A percentile compares a stretch with the other conserved stretches of the same genome.
Evolutionary conservation across 2,329 filamentous ascomycete species (phyloP).

Genomic region (Phaeosphaeriaceae sp.): DNA sequence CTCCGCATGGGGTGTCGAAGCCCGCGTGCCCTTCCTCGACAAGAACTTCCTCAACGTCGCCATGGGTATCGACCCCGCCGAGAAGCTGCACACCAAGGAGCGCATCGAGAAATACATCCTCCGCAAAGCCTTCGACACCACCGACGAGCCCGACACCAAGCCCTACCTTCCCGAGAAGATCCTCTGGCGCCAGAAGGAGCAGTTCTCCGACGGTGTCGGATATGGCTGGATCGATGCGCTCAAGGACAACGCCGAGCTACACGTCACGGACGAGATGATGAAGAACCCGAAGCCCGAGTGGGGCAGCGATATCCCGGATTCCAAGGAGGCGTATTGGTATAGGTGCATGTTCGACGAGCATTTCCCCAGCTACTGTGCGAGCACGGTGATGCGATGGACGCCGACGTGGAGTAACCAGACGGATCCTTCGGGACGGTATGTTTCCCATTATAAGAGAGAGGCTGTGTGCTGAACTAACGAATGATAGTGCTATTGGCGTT

Average conservation of each 20-base stretch:
- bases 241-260: conserved; percentile 89
- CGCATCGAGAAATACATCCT: conserved; percentile 97
- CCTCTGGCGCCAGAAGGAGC: conserved; percentile 98
- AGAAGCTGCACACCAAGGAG: conserved; percentile 86
- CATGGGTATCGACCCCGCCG: conserved; percentile 92
- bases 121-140: conserved; percentile 95
- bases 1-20: conserved; percentile 96
- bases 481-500: conserved; percentile 40
- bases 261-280: conserved; percentile 98
- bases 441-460: not conserved
- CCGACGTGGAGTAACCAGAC: conserved; percentile 97
- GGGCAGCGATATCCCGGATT: conserved; percentile 90
- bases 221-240: conserved; percentile 99
- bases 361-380: conserved; percentile 90
- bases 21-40: conserved; percentile 96
- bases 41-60: conserved; percentile 92
- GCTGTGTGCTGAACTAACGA: not conserved
- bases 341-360: conserved; percentile 98
- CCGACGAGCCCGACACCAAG: conserved; percentile 77
- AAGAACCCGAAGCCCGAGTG: conserved; percentile 97
- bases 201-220: conserved; percentile 97
- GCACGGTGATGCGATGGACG: conserved; percentile 94
- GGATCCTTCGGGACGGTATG: conserved; percentile 89
- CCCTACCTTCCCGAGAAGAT: conserved; percentile 97
- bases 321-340: conserved; percentile 99